phyloP scores from a whole-genome alignment of 805 yeast species.

The Myxozyma kluyveri region DNA sequence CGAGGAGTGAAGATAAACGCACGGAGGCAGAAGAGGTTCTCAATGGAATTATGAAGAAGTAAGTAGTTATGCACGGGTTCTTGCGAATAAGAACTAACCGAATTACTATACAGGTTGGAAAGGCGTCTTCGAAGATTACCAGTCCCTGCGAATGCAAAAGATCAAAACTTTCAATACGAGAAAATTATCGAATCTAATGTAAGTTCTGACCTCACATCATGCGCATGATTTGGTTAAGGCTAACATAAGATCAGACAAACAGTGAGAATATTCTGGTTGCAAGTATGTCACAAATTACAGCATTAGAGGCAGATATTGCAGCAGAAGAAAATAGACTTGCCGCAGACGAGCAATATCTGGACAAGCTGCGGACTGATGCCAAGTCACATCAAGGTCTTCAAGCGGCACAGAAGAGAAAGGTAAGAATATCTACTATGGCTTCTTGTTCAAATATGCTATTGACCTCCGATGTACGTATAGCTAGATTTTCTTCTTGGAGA shows the following conservation, averaged over 20 bases:
- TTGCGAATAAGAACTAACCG: background rate
- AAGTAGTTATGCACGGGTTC: background rate
- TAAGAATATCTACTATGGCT: background rate
- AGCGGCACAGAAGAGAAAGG: conserved; percentile 20
- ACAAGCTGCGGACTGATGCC: conserved; percentile 16
- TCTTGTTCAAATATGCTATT: background rate
- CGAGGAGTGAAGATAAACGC: conserved; percentile 9
- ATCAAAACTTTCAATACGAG: conserved; percentile 22
- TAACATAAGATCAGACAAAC: conserved; percentile 2
- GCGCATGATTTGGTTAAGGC: background rate
- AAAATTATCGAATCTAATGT: conserved; percentile 18
- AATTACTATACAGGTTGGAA: conserved; percentile 6
- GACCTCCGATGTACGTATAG: background rate
- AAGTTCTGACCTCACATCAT: background rate
- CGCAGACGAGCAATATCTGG: conserved; percentile 13
- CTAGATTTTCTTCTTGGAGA: conserved; percentile 9
- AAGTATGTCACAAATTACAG: conserved; percentile 12
- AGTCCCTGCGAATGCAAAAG: conserved; percentile 20
- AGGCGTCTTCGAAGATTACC: conserved; percentile 16
- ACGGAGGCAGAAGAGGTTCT: conserved; percentile 17
- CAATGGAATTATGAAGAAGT: conserved; percentile 7
- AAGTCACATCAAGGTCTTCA: conserved; percentile 15
- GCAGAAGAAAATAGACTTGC: conserved; percentile 13
- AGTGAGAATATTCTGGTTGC: conserved; percentile 14
- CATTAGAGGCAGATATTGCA: conserved; percentile 17